phyloP scores from a whole-genome alignment of 768 basidiomycete species.

The Lentinula detonsa region DNA sequence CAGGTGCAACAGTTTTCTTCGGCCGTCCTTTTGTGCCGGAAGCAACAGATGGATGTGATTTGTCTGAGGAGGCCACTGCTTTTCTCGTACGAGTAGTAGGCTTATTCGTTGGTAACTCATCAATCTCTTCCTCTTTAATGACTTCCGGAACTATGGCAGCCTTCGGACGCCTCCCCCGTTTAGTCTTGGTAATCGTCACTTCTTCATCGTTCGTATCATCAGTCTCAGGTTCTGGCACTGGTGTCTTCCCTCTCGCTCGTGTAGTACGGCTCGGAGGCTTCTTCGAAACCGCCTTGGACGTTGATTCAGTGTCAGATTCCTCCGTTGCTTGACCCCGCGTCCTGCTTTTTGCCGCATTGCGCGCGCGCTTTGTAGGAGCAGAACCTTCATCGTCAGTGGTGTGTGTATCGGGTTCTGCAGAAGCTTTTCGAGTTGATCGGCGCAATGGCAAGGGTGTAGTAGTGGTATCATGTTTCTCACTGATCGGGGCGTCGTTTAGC shows the following conservation, averaged over 20 bases:
- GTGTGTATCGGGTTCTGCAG: slow-evolving; percentile 4
- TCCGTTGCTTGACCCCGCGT: neutral
- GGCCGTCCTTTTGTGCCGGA: neutral
- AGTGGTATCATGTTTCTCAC: neutral
- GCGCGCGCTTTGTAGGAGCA: neutral
- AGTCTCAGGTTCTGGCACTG: neutral
- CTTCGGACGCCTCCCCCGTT: slow-evolving; percentile 3
- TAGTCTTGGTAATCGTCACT: neutral
- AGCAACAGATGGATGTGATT: neutral
- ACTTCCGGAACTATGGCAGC: neutral
- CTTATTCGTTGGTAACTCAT: neutral
- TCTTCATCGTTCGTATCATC: slow-evolving; percentile 1
- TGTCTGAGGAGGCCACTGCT: neutral
- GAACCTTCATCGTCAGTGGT: neutral
- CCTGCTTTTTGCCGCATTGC: neutral
- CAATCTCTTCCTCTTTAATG: slow-evolving; percentile 6
- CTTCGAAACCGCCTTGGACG: neutral
- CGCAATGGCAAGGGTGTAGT: neutral
- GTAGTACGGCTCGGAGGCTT: neutral
- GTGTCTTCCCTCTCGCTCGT: neutral
- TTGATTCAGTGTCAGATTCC: neutral
- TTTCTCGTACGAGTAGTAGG: neutral
- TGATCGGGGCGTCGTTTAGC: neutral
- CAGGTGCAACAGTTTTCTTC: neutral
- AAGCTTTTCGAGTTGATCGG: slow-evolving; percentile 4